A percentile compares a stretch with the other conserved stretches of the same genome.
Evolutionary conservation across 441 rosid genomes (phyloP).

Genomic region (Gossypium lobatum): DNA sequence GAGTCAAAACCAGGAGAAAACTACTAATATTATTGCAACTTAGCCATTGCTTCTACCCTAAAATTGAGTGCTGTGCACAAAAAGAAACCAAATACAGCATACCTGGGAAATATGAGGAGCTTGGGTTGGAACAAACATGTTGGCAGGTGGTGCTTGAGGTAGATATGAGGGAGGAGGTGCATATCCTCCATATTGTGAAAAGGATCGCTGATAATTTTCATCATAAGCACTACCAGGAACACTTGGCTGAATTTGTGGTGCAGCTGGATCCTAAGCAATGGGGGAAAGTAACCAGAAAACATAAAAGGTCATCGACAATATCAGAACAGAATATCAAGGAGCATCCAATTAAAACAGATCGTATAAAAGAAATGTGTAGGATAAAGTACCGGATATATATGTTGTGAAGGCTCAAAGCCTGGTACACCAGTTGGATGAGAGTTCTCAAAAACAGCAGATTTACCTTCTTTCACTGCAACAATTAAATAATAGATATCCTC

Average conservation of each 20-base stretch:
- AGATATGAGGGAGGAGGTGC: constrained; percentile 45
- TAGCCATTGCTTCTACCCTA: background rate
- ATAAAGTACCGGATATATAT: constrained; percentile 54
- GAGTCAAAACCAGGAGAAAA: background rate
- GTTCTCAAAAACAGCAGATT: constrained; percentile 30
- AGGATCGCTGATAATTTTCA: constrained; percentile 57
- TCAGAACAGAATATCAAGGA: constrained; percentile 17
- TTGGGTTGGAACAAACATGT: constrained; percentile 60
- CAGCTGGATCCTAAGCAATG: constrained; percentile 37
- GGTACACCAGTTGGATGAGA: constrained; percentile 35
- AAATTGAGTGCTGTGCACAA: background rate
- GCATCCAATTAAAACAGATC: constrained; percentile 8
- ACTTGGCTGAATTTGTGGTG: constrained; percentile 41
- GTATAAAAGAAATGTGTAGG: constrained; percentile 8
- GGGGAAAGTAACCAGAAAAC: constrained; percentile 7
- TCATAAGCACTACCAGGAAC: constrained; percentile 40
- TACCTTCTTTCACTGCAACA: constrained; percentile 57
- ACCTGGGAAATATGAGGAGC: constrained; percentile 55
- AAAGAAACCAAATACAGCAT: constrained; percentile 12
- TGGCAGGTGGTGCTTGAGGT: constrained; percentile 34
- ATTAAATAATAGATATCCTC: constrained; percentile 16
- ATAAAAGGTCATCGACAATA: constrained; percentile 5
- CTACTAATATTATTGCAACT: background rate
- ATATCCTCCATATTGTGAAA: constrained; percentile 52
- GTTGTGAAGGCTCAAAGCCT: constrained; percentile 34